Base-by-base conservation (phyloP, 78 protist genomes). In the Dictyostelium firmibasis region DNA sequence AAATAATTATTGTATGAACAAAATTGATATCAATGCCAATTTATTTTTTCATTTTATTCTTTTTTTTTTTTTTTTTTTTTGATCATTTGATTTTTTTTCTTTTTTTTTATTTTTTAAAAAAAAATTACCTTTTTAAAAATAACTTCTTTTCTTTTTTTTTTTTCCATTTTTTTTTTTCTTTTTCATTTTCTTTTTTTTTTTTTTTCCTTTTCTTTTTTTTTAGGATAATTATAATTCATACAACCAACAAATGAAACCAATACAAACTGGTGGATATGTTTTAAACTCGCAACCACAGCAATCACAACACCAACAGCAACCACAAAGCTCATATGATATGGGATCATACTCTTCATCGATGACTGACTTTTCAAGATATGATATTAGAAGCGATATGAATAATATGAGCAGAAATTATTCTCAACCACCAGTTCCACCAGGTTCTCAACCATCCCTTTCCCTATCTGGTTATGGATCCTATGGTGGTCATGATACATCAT, bases 351-450 rank as follows among this genome's bases (percentile, higher is more conserved):
- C 75, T 27, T 67, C 75, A 10, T 11, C 38, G 10, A 29, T 29
- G 36, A 72, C 79, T 14, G 79, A 72, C 25, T 72, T 72, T 72
- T 29, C 79, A 29, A 72, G 79, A 72, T 72, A 72, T 72, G 79
- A 72, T 18, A 16, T 33, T 33, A 72, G 79, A 72, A 35, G 79
- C 33, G 79, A 72, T 33, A 31, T 33, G 14, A 72, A 35, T 72
- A 31, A 27, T 27, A 67, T 67, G 75, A 67, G 14, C 11, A 67
- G 75, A 67, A 11, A 25, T 3, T 67, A n/a, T 29, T 67, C 75
- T 9, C 38, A 27, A 33, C 79, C 29, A 72, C 79, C 36, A 72
- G 43, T 33, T 14, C 79, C 79, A 72, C 79, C 79, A 72, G 79
- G 79, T 16, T 72, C 79, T 16, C 23, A 25, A 36, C 27, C 81